Evolutionary conservation across 345 rosid genomes (phyloP).

Genomic region (Diplotaxis tenuifolia): DNA sequence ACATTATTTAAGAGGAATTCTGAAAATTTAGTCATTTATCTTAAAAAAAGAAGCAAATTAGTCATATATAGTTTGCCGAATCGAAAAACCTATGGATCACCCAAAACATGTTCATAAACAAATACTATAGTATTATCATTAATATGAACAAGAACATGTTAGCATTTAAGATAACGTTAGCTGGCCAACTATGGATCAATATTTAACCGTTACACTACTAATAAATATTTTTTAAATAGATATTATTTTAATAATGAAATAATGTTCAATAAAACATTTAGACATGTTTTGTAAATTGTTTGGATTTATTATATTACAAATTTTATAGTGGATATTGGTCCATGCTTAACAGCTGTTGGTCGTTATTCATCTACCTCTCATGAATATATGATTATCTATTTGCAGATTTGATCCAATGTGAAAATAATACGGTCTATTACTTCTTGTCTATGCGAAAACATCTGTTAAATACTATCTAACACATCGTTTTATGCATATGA

Average conservation of each 20-base stretch:
- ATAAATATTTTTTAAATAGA: background rate
- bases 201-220: background rate
- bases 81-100: background rate
- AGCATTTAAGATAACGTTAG: conserved; percentile 26
- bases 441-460: conserved; percentile 1
- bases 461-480: background rate
- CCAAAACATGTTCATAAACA: background rate
- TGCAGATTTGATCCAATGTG: background rate
- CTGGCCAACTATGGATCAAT: conserved; percentile 22
- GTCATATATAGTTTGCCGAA: background rate
- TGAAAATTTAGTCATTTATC: background rate
- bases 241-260: background rate
- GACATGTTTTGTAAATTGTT: conserved; percentile 3
- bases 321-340: background rate
- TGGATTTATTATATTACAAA: background rate
- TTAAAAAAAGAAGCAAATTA: no score
- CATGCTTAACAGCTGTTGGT: conserved; percentile 5
- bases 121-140: background rate
- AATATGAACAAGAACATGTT: conserved; percentile 23
- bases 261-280: conserved; percentile 2
- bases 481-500: no score
- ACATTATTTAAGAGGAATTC: background rate
- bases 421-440: background rate
- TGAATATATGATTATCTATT: conserved; percentile 18
- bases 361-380: conserved; percentile 11